Percentiles rank a stretch among this genome's conserved stretches.
Conservation (phyloP, 345 rosid genomes). For the Rhizophora mangle region DNA sequence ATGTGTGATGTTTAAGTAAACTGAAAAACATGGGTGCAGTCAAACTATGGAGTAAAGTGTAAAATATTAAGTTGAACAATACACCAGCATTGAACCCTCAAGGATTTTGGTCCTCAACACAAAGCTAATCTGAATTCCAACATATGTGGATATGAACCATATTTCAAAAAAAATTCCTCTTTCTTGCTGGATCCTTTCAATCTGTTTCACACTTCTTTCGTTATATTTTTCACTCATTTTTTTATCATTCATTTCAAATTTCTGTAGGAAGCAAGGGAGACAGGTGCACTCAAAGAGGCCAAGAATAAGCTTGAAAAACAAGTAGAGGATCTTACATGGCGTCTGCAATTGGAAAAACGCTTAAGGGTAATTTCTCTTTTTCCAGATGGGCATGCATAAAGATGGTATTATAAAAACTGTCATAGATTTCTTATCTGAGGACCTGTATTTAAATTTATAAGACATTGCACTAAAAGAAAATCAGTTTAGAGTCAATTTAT, state of each 20-base stretch:
- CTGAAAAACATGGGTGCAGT: no score
- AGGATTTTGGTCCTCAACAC: neutral
- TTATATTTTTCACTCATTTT: neutral
- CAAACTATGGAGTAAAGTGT: no score
- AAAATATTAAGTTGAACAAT: neutral
- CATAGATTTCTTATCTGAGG: neutral
- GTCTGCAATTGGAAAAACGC: constrained; percentile 47
- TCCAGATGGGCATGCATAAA: constrained; percentile 4
- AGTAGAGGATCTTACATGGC: constrained; percentile 53
- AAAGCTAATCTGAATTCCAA: neutral
- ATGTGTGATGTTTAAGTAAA: no score
- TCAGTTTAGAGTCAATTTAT: neutral
- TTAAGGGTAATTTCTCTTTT: constrained; percentile 31
- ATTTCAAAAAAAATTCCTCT: constrained; percentile 3
- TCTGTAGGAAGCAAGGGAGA: constrained; percentile 47
- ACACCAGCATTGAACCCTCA: neutral
- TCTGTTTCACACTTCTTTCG: neutral
- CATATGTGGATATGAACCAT: neutral
- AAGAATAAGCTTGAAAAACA: constrained; percentile 51
- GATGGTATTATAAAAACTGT: neutral
- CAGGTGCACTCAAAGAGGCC: constrained; percentile 50
- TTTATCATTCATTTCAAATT: constrained; percentile 4
- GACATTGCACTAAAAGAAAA: neutral
- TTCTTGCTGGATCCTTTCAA: neutral
- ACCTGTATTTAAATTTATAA: neutral